Percentiles rank a stretch among this genome's conserved stretches.
phyloP scores from a whole-genome alignment of 1,284 basidiomycete species.

The Ustilago shanxiensis region DNA sequence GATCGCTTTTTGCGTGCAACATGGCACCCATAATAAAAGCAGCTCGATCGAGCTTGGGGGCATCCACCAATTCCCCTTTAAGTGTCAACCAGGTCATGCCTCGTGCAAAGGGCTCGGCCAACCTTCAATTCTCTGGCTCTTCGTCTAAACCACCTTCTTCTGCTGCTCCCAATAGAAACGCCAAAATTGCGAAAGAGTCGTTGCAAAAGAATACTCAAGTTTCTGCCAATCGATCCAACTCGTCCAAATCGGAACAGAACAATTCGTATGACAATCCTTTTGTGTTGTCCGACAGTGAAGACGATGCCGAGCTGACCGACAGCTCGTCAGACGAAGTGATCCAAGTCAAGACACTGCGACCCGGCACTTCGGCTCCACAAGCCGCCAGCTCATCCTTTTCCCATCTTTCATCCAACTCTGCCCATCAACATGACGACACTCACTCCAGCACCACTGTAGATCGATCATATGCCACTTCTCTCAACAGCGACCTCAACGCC shows the following conservation, averaged over 20 bases:
- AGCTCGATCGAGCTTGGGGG: conserved; percentile 10
- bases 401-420: conserved; percentile 1
- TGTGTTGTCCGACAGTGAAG: conserved; percentile 28
- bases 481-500: conserved; percentile 23
- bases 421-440: conserved; percentile 12
- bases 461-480: conserved; percentile 35
- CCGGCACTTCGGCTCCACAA: neutral
- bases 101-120: neutral
- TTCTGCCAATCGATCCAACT: neutral
- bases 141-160: neutral
- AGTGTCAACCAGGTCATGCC: neutral
- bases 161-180: neutral
- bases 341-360: neutral
- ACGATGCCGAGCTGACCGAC: conserved; percentile 7
- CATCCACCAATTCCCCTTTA: conserved; percentile 17
- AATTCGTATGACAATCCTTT: conserved; percentile 20
- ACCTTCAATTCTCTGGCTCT: neutral
- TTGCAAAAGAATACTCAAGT: neutral
- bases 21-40: conserved; percentile 19
- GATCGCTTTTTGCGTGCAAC: neutral
- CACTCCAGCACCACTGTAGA: conserved; percentile 19
- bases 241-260: neutral
- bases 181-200: neutral
- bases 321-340: conserved; percentile 1
- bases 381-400: neutral